Evolutionary conservation across 495 filamentous ascomycete genomes (phyloP).

Genomic region (Podospora sp.): DNA sequence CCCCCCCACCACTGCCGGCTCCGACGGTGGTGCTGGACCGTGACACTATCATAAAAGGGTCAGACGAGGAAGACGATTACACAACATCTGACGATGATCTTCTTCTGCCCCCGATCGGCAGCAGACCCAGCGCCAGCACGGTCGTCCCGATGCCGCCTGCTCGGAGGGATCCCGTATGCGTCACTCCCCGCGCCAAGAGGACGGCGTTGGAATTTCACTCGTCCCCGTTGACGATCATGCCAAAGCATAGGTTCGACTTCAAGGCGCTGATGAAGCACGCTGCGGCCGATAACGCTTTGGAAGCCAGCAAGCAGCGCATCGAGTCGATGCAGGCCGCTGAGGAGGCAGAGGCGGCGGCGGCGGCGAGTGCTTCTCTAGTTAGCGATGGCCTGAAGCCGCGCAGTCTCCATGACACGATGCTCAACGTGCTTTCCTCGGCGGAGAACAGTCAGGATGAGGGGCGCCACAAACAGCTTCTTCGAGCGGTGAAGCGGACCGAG

Average conservation of each 20-base stretch:
- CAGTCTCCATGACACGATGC: conserved; percentile 40
- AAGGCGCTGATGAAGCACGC: conserved; percentile 64
- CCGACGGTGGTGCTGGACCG: neutral
- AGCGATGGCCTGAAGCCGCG: conserved; percentile 25
- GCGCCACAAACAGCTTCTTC: conserved; percentile 60
- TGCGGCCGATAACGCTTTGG: conserved; percentile 57
- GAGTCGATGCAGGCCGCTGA: conserved; percentile 37
- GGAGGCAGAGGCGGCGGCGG: conserved; percentile 11
- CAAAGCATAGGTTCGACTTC: conserved; percentile 69
- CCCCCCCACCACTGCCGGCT: neutral
- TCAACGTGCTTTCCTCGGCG: conserved; percentile 49
- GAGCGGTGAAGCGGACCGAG: conserved; percentile 76
- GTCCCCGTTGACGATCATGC: conserved; percentile 50
- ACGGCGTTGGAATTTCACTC: conserved; percentile 39
- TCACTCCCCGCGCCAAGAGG: conserved; percentile 45
- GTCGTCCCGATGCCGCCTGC: conserved; percentile 6
- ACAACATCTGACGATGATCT: conserved; percentile 24
- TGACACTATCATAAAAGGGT: conserved; percentile 6
- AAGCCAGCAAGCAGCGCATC: conserved; percentile 58
- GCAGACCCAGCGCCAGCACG: neutral
- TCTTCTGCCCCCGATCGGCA: conserved; percentile 18
- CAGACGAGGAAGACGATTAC: conserved; percentile 29
- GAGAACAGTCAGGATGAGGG: conserved; percentile 56
- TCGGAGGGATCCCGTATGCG: conserved; percentile 14
- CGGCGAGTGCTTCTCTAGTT: neutral